Evolutionary conservation across 371 early-diverging fungal genomes (phyloP), one percentile per base, ranked within the genome.

Genomic region (Mortierella sp.): DNA sequence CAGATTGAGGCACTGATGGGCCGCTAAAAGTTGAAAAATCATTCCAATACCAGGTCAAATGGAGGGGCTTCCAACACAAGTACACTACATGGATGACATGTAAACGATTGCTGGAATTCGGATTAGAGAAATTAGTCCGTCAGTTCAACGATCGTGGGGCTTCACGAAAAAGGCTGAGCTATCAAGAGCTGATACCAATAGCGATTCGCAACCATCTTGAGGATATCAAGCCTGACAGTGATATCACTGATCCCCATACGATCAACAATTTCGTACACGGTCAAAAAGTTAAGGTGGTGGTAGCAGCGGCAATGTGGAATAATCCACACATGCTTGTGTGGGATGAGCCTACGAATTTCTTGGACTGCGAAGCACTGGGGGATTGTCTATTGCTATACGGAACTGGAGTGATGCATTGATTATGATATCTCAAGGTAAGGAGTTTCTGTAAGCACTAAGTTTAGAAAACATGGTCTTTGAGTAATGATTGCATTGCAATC

Each of bases 201-300:
- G 85, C 85, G 13, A 89, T 93, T 47, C 91, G 92, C 53, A 85
- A 89, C 61, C 93, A 92, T 68, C 83, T 93, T 60, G 87, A 89
- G 58, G 93, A 93, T 75, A 90, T 96, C 64, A 95, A 95, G 26
- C 83, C 95, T 66, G 93, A 92, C 73, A 87, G 90, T 45, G 93
- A 93, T 66, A 91, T 95, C 86, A 92, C 93, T 28, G 89, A 89
- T 65, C 88, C 91, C 81, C 91, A 89, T 75, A 83, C 85, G 72
- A 91, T 93, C 59, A 77, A 89, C 60, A 90, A 90, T 95, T 40
- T 40, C n/a, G n/a, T n/a, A n/a, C n/a, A n/a, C n/a, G 95, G 95
- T 70, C 95, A 96, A 84, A 96, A 96, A 87, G 94, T 93, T 84
- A 92, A 93, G 89, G 88, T 96, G 58, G 94, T 93, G 43, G 89